These are phyloP conservation scores for Hibiscus tridactylites DNA, from an alignment of 345 rosid genomes.

Conservation along the genomic window DNA sequence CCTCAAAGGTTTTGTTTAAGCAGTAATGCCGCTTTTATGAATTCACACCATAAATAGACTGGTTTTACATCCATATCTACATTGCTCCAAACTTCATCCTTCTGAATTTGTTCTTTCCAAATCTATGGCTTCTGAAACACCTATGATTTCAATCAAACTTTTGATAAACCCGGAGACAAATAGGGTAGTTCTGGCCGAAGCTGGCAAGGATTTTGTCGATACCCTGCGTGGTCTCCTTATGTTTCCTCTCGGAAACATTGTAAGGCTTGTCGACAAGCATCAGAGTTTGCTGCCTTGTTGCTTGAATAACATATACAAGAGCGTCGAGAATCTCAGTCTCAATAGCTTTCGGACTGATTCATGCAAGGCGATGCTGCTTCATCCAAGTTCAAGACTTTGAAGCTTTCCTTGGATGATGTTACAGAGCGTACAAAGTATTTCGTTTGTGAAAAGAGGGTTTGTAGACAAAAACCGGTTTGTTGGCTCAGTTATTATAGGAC, in stretches of 20 bases:
- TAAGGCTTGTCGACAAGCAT: not conserved
- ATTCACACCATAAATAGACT: no score
- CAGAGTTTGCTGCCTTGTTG: not conserved
- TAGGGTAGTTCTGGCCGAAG: not conserved
- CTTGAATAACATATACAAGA: not conserved
- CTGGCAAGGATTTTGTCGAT: not conserved
- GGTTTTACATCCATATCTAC: no score
- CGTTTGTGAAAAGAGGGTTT: not conserved
- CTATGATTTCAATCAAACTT: no score
- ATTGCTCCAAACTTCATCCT: no score
- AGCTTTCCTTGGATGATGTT: not conserved
- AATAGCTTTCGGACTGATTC: no score
- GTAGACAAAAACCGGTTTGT: not conserved
- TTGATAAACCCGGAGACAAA: not conserved
- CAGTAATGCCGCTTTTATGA: no score
- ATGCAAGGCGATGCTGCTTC: not conserved
- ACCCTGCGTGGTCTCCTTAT: not conserved
- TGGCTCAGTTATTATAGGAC: not conserved
- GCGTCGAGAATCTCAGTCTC: not conserved
- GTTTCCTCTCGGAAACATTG: not conserved
- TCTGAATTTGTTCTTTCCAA: no score
- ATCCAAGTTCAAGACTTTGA: not conserved
- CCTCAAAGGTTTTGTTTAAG: no score
- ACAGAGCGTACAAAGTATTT: not conserved
- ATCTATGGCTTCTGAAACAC: no score